Conservation (phyloP, 192 early-diverging fungal genomes). For the Spizellomyces sp. region DNA sequence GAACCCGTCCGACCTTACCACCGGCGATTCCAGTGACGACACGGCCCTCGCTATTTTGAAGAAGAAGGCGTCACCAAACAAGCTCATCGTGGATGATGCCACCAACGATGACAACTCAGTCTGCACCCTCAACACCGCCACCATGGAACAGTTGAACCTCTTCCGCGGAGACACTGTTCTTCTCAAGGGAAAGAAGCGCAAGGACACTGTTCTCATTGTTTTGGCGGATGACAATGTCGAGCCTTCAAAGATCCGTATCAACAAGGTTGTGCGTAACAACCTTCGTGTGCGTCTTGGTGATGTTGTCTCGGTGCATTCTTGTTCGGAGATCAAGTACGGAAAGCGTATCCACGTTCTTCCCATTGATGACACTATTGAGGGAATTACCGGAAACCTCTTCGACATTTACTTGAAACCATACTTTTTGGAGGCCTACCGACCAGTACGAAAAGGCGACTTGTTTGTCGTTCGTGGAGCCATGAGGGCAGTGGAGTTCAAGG, state of each 20-base stretch:
- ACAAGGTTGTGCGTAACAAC: slow-evolving; percentile 95
- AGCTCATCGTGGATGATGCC: slow-evolving; percentile 97
- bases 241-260: slow-evolving; percentile 89
- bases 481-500: slow-evolving; percentile 99
- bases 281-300: slow-evolving; percentile 94
- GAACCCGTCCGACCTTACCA: slow-evolving; percentile 45
- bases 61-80: slow-evolving; percentile 95
- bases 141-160: slow-evolving; percentile 88
- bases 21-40: slow-evolving; percentile 65
- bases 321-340: slow-evolving; percentile 96
- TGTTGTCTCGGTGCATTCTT: slow-evolving; percentile 92
- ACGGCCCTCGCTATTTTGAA: slow-evolving; percentile 93
- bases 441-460: slow-evolving; percentile 91
- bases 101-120: slow-evolving; percentile 98
- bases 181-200: slow-evolving; percentile 97
- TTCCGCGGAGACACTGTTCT: slow-evolving; percentile 95
- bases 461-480: slow-evolving; percentile 96
- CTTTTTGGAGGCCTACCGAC: slow-evolving; percentile 97
- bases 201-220: slow-evolving; percentile 94
- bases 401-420: slow-evolving; percentile 98
- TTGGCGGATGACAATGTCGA: slow-evolving; percentile 91
- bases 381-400: slow-evolving; percentile 95
- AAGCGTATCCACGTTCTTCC: slow-evolving; percentile 95
- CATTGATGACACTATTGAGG: slow-evolving; percentile 98
- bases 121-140: slow-evolving; percentile 81